These are phyloP conservation scores for Lasiodiplodia sp. DNA, from an alignment of 2,329 filamentous ascomycete genomes.

Conservation along the genomic window DNA sequence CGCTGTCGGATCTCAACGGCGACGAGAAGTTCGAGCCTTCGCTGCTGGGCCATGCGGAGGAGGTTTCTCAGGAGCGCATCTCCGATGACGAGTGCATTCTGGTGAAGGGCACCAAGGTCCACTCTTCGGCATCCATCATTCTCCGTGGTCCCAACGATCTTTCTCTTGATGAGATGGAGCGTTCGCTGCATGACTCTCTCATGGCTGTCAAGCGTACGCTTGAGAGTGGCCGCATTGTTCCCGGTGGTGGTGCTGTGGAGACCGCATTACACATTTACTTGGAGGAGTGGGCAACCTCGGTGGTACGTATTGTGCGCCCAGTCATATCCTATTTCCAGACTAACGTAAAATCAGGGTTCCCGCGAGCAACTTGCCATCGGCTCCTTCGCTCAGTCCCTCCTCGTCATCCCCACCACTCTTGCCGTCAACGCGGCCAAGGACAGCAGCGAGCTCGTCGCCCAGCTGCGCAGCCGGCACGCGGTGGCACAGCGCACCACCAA, in stretches of 20 bases:
- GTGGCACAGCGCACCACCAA: constrained; percentile 91
- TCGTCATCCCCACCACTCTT: constrained; percentile 94
- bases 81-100: constrained; percentile 99
- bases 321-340: not conserved
- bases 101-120: constrained; percentile 92
- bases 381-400: constrained; percentile 93
- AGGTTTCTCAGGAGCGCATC: constrained; percentile 97
- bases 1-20: constrained; percentile 93
- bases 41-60: constrained; percentile 88
- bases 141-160: constrained; percentile 96
- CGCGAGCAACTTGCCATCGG: constrained; percentile 97
- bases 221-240: constrained; percentile 95
- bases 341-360: constrained; percentile 65
- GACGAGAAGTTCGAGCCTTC: constrained; percentile 96
- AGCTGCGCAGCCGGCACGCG: constrained; percentile 92
- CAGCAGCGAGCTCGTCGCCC: constrained; percentile 90
- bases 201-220: constrained; percentile 97
- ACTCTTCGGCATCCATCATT: constrained; percentile 94
- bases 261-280: constrained; percentile 99
- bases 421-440: constrained; percentile 98
- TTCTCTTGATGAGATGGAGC: constrained; percentile 98
- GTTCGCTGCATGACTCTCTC: constrained; percentile 94
- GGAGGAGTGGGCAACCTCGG: constrained; percentile 97
- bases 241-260: constrained; percentile 94
- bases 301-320: constrained; percentile 61